These are phyloP conservation scores for Apiospora malaysiana DNA, from an alignment of 2,329 filamentous ascomycete species.

Conservation along the genomic window DNA sequence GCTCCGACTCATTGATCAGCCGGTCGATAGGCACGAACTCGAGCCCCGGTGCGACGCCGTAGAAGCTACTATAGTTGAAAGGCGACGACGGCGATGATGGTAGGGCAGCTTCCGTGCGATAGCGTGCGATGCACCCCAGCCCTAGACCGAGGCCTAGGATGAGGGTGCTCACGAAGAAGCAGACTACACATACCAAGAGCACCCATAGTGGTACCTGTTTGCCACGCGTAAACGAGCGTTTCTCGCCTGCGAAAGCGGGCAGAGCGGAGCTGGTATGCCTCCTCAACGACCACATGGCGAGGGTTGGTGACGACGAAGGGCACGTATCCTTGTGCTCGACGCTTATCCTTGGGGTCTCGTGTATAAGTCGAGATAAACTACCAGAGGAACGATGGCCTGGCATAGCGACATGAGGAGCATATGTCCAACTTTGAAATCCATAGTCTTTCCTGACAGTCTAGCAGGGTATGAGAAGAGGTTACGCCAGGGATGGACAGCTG, in stretches of 20 bases:
- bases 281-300: conserved; percentile 13
- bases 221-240: conserved; percentile 20
- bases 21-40: conserved; percentile 31
- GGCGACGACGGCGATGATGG: not conserved
- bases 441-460: not conserved
- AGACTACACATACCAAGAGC: conserved; percentile 30
- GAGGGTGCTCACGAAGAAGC: conserved; percentile 31
- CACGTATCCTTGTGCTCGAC: conserved; percentile 22
- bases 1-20: conserved; percentile 37
- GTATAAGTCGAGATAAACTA: conserved; percentile 30
- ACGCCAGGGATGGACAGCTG: conserved; percentile 2
- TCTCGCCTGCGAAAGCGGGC: conserved; percentile 22
- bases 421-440: not conserved
- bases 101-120: not conserved
- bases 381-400: conserved; percentile 32
- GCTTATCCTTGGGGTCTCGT: not conserved
- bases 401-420: conserved; percentile 28
- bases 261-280: conserved; percentile 28
- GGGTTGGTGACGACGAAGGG: not conserved
- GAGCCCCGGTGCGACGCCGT: conserved; percentile 33
- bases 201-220: conserved; percentile 26
- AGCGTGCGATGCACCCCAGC: not conserved
- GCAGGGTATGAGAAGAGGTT: not conserved
- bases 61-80: conserved; percentile 29
- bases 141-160: conserved; percentile 34